A percentile compares a stretch with the other conserved stretches of the same genome.
Evolutionary conservation across 306 rosid species (phyloP).

Genomic region (Medicago truncatula): DNA sequence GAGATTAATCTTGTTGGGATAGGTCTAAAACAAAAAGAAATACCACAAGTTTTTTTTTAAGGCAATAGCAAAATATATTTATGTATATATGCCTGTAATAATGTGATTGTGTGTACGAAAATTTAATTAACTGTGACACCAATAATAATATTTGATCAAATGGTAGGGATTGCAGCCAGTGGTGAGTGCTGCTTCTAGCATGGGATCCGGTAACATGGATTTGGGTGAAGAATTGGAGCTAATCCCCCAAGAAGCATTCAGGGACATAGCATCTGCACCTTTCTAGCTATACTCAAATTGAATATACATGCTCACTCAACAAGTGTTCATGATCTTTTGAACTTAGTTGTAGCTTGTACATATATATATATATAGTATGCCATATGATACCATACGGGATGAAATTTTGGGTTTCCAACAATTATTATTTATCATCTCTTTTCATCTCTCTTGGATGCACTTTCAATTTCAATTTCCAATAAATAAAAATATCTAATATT

Average conservation of each 20-base stretch:
- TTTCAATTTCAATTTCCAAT: background rate
- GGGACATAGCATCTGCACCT: constrained; percentile 72
- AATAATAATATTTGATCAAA: background rate
- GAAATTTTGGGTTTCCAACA: constrained; percentile 30
- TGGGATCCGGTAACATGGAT: constrained; percentile 43
- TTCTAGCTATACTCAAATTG: constrained; percentile 40
- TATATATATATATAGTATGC: background rate
- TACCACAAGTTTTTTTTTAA: too few species aligned
- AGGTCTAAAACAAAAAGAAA: too few species aligned
- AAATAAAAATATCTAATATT: too few species aligned
- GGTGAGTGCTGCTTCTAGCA: constrained; percentile 43
- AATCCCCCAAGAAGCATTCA: constrained; percentile 1
- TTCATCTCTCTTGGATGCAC: background rate
- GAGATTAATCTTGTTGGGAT: too few species aligned
- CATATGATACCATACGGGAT: background rate
- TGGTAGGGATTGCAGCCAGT: constrained; percentile 73
- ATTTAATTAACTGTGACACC: background rate
- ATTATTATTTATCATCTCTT: background rate
- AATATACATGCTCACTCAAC: background rate
- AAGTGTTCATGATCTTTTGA: background rate
- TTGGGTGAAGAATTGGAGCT: constrained; percentile 21
- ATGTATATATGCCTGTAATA: too few species aligned
- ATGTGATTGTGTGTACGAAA: background rate
- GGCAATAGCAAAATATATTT: too few species aligned
- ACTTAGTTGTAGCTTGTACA: constrained; percentile 3